phyloP scores from a whole-genome alignment of 768 basidiomycete genomes.

The Boletus vermiculosoides region DNA sequence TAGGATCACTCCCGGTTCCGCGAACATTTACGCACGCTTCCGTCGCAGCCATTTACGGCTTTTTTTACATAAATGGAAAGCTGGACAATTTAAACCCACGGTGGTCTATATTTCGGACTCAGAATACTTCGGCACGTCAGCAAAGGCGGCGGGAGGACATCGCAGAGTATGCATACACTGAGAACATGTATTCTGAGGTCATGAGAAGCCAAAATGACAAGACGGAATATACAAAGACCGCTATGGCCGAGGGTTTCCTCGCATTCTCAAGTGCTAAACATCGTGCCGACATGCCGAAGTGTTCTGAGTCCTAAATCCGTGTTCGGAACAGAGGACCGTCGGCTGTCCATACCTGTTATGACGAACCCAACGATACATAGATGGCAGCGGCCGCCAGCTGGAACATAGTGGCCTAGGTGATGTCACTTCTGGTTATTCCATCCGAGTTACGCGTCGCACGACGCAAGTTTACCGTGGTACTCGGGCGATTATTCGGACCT shows the following conservation, averaged over 20 bases:
- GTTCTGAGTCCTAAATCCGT: background rate
- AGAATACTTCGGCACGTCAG: background rate
- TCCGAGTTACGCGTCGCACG: background rate
- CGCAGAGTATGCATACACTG: background rate
- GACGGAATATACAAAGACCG: background rate
- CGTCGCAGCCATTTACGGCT: background rate
- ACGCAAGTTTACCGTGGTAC: background rate
- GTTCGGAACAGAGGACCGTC: background rate
- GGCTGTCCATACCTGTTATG: background rate
- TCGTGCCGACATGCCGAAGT: too few species aligned
- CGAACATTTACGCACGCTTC: background rate
- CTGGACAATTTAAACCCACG: background rate
- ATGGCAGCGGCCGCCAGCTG: constrained; percentile 1
- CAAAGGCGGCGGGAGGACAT: background rate
- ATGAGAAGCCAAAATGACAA: background rate
- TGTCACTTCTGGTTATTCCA: background rate
- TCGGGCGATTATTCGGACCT: background rate
- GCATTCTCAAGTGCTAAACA: background rate
- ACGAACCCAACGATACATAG: background rate
- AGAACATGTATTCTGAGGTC: background rate
- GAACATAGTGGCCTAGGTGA: background rate
- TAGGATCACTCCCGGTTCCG: background rate
- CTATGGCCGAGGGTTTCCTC: background rate
- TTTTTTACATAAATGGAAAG: background rate
- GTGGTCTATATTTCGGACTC: background rate